phyloP scores from a whole-genome alignment of 73 alveolate genomes.

The Paramecium bursaria region DNA sequence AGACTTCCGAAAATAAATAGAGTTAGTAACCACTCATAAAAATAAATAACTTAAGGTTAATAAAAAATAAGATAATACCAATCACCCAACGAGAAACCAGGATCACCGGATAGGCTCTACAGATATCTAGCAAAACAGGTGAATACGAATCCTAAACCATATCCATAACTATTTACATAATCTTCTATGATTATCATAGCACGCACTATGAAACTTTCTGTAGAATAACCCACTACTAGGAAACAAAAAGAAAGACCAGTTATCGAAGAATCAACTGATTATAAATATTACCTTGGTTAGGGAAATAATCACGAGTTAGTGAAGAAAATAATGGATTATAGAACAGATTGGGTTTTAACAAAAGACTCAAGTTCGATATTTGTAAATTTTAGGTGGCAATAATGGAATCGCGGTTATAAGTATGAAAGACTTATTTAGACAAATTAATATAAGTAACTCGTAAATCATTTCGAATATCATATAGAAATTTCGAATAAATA shows the following conservation, averaged over 20 bases:
- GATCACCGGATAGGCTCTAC: constrained; percentile 25
- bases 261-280: constrained; percentile 23
- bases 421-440: constrained; percentile 71
- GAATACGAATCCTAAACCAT: constrained; percentile 5
- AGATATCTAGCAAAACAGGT: constrained; percentile 40
- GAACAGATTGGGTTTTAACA: constrained; percentile 74
- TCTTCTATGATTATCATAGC: constrained; percentile 54
- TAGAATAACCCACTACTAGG: constrained; percentile 44
- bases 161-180: background rate
- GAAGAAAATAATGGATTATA: constrained; percentile 64
- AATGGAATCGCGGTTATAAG: constrained; percentile 76
- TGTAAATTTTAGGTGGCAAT: constrained; percentile 82
- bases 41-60: background rate
- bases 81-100: constrained; percentile 29
- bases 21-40: background rate
- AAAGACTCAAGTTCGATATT: constrained; percentile 73
- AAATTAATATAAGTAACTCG: constrained; percentile 78
- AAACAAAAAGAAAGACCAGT: constrained; percentile 21
- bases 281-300: constrained; percentile 61
- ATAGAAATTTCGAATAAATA: constrained; percentile 83
- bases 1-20: constrained; percentile 46
- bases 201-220: constrained; percentile 19
- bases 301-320: constrained; percentile 79
- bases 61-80: constrained; percentile 9
- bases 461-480: constrained; percentile 92